Percentiles rank a stretch among this genome's conserved stretches.
Evolutionary conservation across 2,329 filamentous ascomycete genomes (phyloP).

Genomic region (Aspergillus sclerotialis): DNA sequence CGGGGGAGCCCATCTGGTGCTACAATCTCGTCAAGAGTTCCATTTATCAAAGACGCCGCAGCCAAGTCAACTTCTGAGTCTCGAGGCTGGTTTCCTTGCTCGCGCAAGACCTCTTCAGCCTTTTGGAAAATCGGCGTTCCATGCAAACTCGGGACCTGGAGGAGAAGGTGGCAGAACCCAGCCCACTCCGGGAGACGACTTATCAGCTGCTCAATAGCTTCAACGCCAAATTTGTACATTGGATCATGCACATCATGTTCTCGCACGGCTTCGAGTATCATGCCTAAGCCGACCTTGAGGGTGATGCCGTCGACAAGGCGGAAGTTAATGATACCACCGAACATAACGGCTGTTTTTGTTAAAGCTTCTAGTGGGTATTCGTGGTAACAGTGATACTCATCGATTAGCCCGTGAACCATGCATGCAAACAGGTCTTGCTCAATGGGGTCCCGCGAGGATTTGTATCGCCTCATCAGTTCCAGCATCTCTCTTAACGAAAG

Average conservation of each 20-base stretch:
- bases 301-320: constrained; percentile 85
- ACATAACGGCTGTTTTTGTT: constrained; percentile 90
- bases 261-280: constrained; percentile 94
- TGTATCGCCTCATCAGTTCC: constrained; percentile 75
- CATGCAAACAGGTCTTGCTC: constrained; percentile 96
- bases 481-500: constrained; percentile 81
- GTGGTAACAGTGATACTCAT: constrained; percentile 91
- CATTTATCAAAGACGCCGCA: constrained; percentile 55
- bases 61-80: constrained; percentile 43
- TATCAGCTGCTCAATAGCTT: constrained; percentile 85
- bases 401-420: constrained; percentile 97
- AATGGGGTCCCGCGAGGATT: constrained; percentile 71
- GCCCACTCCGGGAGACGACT: constrained; percentile 85
- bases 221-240: constrained; percentile 98
- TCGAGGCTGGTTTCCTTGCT: constrained; percentile 53
- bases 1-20: constrained; percentile 55
- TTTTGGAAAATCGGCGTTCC: constrained; percentile 78
- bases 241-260: constrained; percentile 75
- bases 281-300: constrained; percentile 86
- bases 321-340: constrained; percentile 92
- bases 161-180: constrained; percentile 80
- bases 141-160: constrained; percentile 73
- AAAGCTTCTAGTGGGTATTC: constrained; percentile 95
- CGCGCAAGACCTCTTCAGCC: constrained; percentile 70
- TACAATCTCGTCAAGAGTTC: constrained; percentile 58